A percentile compares a stretch with the other conserved stretches of the same genome.
phyloP scores from a whole-genome alignment of 2,329 filamentous ascomycete genomes.

The Trichothecium roseum region DNA sequence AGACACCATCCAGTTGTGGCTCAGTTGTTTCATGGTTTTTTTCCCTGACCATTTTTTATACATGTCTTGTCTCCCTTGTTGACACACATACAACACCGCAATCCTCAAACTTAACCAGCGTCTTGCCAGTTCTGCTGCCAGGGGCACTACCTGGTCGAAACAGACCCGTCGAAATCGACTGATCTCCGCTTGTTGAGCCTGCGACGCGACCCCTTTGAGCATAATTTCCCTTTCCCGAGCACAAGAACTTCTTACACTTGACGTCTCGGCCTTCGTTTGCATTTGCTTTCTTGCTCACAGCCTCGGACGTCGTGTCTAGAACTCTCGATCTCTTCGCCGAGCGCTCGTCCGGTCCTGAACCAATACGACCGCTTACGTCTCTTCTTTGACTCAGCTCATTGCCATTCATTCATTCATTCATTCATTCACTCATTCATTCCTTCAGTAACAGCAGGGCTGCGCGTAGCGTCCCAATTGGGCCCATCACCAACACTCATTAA shows the following conservation, averaged over 20 bases:
- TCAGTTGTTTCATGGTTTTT: background rate
- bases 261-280: too few species aligned
- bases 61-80: background rate
- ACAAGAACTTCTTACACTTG: too few species aligned
- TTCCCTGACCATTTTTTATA: background rate
- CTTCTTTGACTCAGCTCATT: background rate
- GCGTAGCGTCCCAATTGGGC: too few species aligned
- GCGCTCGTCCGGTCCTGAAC: background rate
- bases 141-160: background rate
- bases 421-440: too few species aligned
- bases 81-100: background rate
- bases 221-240: too few species aligned
- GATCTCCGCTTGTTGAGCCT: constrained; percentile 1
- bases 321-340: too few species aligned
- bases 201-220: background rate
- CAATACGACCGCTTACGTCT: background rate
- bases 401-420: too few species aligned
- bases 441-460: too few species aligned
- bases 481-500: too few species aligned
- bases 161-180: background rate
- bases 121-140: background rate
- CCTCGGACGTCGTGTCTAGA: too few species aligned
- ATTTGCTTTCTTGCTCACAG: too few species aligned
- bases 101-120: background rate
- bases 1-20: background rate